phyloP scores from a whole-genome alignment of 768 basidiomycete species.

The Lactarius sp. region DNA sequence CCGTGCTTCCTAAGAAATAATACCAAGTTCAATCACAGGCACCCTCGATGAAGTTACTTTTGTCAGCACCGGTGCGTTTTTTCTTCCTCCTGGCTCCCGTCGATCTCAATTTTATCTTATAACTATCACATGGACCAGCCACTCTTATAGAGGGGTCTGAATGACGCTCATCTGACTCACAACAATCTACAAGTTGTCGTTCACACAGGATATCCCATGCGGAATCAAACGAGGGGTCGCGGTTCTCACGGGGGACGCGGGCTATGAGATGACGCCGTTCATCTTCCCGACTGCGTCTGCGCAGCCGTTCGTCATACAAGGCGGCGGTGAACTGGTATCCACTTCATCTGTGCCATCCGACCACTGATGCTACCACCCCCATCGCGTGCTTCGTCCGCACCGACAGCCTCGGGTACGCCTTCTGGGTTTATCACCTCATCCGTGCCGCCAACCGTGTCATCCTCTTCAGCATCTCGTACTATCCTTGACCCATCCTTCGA shows the following conservation, averaged over 20 bases:
- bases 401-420: background rate
- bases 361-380: background rate
- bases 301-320: conserved; percentile 1
- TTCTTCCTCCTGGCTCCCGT: background rate
- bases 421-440: too few species aligned
- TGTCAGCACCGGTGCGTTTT: conserved; percentile 4
- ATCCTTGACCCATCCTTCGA: too few species aligned
- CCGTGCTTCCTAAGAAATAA: conserved; percentile 12
- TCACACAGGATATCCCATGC: conserved; percentile 6
- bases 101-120: background rate
- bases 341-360: background rate
- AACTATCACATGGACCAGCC: background rate
- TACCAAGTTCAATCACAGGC: background rate
- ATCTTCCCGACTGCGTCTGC: background rate
- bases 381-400: background rate
- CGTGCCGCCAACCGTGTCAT: too few species aligned
- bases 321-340: conserved; percentile 2
- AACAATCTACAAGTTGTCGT: background rate
- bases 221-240: background rate
- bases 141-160: conserved; percentile 10
- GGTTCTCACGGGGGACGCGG: background rate
- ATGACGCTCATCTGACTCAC: conserved; percentile 11
- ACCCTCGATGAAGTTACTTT: background rate
- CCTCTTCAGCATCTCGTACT: too few species aligned
- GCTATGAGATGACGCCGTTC: background rate